Evolutionary conservation across 805 yeast genomes (phyloP), one percentile per base, ranked within the genome.

Genomic region (Lachancea meyersii): DNA sequence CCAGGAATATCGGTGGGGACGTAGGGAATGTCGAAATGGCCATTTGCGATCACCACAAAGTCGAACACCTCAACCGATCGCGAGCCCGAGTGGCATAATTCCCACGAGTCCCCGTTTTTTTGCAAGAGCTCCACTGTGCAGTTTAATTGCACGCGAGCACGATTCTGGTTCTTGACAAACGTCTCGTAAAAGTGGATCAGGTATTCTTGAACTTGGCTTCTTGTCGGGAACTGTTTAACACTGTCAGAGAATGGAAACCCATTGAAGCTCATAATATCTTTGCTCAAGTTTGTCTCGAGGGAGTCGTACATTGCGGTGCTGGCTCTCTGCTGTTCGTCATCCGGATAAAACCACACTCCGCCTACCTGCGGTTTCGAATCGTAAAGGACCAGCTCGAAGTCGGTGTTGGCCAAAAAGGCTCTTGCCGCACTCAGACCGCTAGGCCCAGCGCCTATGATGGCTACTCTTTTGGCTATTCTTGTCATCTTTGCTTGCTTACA

Each of bases 401-500:
- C 53, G 16, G 67, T 65, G 50, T 80, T 88, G 8, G 68, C 72
- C 6, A 74, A 49, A 9, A 86, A 65, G 0, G 88, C 86, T 45
- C 79, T 76, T 0, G 85, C 78, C 3, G 75, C 65, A 0, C 80
- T 86, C 17, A 81, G 63, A 0, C 91, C 94, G 34, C 77, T 71
- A 0, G 93, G 89, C 0, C 94, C 95, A 2, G 77, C 88, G 2
- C 95, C 95, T 19, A 86, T 70, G 7, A 86, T 74, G 0, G 86
- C 87, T 3, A 84, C 68, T 24, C 62, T 57, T 41, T 62, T 60
- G 17, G 34, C 22, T 34, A 33, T 39, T 30, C 35, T 28, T 28
- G 35, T 38, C 32, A 35, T 35, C 6, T 11, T 8, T n/a, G 6
- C 14, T n/a, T 20, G 21, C 33, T 37, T 23, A 33, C 16, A 14